Evolutionary conservation across 2,329 filamentous ascomycete genomes (phyloP), one percentile per base, ranked within the genome.

Genomic region (Pseudogymnoascus sp.): DNA sequence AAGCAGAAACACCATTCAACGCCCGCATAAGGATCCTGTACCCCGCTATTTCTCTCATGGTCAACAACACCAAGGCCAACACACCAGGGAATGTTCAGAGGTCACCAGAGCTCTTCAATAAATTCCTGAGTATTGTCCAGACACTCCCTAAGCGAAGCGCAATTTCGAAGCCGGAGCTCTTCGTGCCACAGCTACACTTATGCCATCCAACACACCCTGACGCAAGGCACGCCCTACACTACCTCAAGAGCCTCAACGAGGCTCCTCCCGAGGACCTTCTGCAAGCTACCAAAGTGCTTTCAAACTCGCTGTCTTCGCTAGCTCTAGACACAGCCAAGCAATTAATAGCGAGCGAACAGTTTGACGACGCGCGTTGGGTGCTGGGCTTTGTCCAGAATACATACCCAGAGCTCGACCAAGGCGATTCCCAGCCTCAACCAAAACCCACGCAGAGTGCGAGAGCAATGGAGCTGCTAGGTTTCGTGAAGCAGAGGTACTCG

Each of bases 391-490:
- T 73, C 11, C 65, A 68, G 6, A 64, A 46, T 2, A 67, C 66
- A 31, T 72, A 66, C 61, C 64, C 69, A 2, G 61, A 66, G 44
- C 61, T 68, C 21, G 38, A 71, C 10, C 68, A 68, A 7, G 61
- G 68, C 9, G 53, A 64, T 38, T 38, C 67, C 42, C 63, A 59
- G n/a, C 61, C 61, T 33, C 68, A 9, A 63, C 67, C 26, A 60
- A 65, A 26, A 66, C 64, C 7, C 65, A 66, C 19, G 67, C 68
- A 23, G 70, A 72, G 46, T 6, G 69, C 69, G 9, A 66, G 67
- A 29, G 70, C 65, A 61, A 64, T 72, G 26, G 64, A 69, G 59
- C 44, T 72, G 19, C 61, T 73, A 31, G 68, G 69, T 70, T 44
- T 62, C 65, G 17, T 68, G 46, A 66, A 15, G 21, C 26, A 42